These are phyloP conservation scores for Acephala macrosclerotiorum DNA, from an alignment of 2,329 filamentous ascomycete genomes.

Conservation along the genomic window DNA sequence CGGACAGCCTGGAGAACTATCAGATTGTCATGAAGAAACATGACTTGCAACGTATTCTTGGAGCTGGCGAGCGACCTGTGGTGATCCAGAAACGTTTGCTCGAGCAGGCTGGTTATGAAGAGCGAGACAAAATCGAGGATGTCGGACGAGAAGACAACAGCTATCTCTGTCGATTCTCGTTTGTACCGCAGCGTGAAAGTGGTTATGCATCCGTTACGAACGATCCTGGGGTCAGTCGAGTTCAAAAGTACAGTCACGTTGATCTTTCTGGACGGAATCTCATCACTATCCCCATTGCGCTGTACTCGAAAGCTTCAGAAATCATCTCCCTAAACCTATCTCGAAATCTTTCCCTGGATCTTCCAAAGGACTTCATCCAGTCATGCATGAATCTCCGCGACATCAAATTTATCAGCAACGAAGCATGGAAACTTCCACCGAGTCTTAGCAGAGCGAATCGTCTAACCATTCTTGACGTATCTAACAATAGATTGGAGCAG, in stretches of 20 bases:
- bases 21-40: constrained; percentile 96
- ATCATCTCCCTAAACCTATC: constrained; percentile 96
- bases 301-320: constrained; percentile 90
- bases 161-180: constrained; percentile 95
- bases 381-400: constrained; percentile 90
- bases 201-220: constrained; percentile 77
- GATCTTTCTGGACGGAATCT: constrained; percentile 90
- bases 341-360: constrained; percentile 87
- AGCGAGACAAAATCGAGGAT: constrained; percentile 87
- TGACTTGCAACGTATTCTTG: constrained; percentile 83
- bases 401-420: constrained; percentile 95
- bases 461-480: constrained; percentile 90
- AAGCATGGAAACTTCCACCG: constrained; percentile 83
- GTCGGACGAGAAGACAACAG: constrained; percentile 96
- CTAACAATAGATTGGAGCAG: constrained; percentile 90
- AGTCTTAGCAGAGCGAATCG: constrained; percentile 83
- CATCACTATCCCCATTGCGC: constrained; percentile 90
- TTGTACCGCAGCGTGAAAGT: constrained; percentile 87
- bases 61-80: constrained; percentile 80
- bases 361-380: constrained; percentile 96
- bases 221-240: constrained; percentile 81
- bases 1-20: constrained; percentile 91
- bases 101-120: constrained; percentile 90
- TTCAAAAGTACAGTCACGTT: constrained; percentile 92
- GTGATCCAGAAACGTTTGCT: constrained; percentile 91